A percentile compares a stretch with the other conserved stretches of the same genome.
These are phyloP conservation scores for Amniculicola lignicola DNA, from an alignment of 495 filamentous ascomycete genomes.

Conservation along the genomic window DNA sequence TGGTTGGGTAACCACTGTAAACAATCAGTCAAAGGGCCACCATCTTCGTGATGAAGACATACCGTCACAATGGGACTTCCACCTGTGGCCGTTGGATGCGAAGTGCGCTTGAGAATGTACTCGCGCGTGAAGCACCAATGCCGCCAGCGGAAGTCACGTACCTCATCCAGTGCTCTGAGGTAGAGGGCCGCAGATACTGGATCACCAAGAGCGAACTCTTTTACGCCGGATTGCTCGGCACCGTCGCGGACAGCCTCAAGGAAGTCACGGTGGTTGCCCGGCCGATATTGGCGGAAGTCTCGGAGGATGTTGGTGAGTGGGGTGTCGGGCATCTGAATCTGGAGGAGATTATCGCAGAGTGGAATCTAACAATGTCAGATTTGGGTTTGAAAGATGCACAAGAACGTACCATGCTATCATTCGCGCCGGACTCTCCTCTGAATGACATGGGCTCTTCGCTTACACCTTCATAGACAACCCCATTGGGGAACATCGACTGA, in stretches of 20 bases:
- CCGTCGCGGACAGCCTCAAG: slow-evolving; percentile 64
- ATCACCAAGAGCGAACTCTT: slow-evolving; percentile 58
- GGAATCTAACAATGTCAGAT: slow-evolving; percentile 60
- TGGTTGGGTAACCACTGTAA: slow-evolving; percentile 79
- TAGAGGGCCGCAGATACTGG: slow-evolving; percentile 59
- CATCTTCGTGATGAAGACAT: slow-evolving; percentile 34
- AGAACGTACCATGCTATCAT: slow-evolving; percentile 69
- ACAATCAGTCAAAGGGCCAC: slow-evolving; percentile 8
- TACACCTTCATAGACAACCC: slow-evolving; percentile 81
- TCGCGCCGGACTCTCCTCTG: slow-evolving; percentile 84
- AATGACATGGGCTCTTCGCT: slow-evolving; percentile 69
- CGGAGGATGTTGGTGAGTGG: slow-evolving; percentile 79
- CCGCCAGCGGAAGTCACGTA: slow-evolving; percentile 87
- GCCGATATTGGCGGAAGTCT: slow-evolving; percentile 83
- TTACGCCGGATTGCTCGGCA: slow-evolving; percentile 55
- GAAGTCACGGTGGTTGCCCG: slow-evolving; percentile 80
- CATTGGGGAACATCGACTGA: slow-evolving; percentile 87
- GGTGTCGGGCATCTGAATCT: slow-evolving; percentile 76
- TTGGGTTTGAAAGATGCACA: not conserved
- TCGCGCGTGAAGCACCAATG: slow-evolving; percentile 95
- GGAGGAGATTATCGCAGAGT: slow-evolving; percentile 75
- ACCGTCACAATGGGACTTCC: slow-evolving; percentile 86
- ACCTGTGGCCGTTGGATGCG: slow-evolving; percentile 82
- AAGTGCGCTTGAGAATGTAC: slow-evolving; percentile 82
- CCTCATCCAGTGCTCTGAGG: slow-evolving; percentile 71